Conservation (phyloP, 768 basidiomycete species). For the Filobasidium floriforme region DNA sequence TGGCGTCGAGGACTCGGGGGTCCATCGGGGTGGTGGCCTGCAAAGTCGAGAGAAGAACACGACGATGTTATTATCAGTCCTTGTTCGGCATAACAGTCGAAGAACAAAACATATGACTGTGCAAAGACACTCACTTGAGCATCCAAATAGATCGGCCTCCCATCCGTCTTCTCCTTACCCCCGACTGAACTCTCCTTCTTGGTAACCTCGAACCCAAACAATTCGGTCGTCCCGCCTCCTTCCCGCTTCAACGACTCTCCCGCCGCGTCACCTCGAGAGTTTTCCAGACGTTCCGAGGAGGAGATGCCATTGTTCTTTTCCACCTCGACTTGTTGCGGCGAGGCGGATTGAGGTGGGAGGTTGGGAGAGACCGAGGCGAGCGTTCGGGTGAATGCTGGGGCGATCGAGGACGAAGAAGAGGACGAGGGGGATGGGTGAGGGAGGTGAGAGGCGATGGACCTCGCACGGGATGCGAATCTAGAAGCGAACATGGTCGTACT, state of each 20-base stretch:
- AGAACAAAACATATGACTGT: no score
- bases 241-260: neutral
- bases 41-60: neutral
- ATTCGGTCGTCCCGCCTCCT: neutral
- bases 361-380: constrained; percentile 1
- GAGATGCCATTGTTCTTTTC: neutral
- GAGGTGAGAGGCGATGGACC: neutral
- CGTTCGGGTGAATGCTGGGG: neutral
- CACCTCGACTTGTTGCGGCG: neutral
- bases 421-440: neutral
- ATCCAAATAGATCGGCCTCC: constrained; percentile 89
- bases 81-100: no score
- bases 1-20: constrained; percentile 89
- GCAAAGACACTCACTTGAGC: constrained; percentile 64
- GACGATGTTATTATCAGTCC: no score
- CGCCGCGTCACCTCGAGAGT: neutral
- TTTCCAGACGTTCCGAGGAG: neutral
- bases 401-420: neutral
- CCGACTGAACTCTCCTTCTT: constrained; percentile 40
- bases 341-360: neutral
- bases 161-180: constrained; percentile 36
- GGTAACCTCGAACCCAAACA: constrained; percentile 44
- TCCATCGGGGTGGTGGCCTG: constrained; percentile 97
- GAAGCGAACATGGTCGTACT: neutral
- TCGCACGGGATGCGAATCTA: neutral